Evolutionary conservation across 139 green algal species (phyloP).

Genomic region (Tetradesmus lagerheimii): DNA sequence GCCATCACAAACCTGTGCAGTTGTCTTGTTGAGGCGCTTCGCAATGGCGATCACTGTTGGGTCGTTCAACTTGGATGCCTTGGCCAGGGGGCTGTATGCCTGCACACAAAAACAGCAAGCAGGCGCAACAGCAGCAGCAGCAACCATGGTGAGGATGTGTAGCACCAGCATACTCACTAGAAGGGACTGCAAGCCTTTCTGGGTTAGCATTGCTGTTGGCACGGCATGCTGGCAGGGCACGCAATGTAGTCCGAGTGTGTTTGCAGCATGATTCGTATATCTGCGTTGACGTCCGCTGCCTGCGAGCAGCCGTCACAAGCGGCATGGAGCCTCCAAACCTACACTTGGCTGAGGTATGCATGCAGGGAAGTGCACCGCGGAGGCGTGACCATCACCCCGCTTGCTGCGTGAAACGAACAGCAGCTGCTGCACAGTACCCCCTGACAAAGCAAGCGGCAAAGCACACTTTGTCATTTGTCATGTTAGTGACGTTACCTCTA

Average conservation of each 20-base stretch:
- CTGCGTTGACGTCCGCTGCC: too few relatives aligned
- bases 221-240: too few relatives aligned
- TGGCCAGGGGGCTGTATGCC: conserved; percentile 59
- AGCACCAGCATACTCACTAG: too few relatives aligned
- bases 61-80: conserved; percentile 46
- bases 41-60: conserved; percentile 46
- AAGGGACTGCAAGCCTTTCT: too few relatives aligned
- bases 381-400: background rate
- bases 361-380: background rate
- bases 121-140: background rate
- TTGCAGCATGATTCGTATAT: too few relatives aligned
- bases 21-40: conserved; percentile 44
- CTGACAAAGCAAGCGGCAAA: too few relatives aligned
- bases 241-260: too few relatives aligned
- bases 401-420: background rate
- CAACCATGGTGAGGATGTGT: background rate
- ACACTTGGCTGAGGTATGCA: background rate
- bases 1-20: conserved; percentile 57
- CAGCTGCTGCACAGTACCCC: background rate
- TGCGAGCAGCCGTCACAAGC: too few relatives aligned
- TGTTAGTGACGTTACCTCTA: conserved; percentile 54
- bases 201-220: too few relatives aligned
- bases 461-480: background rate
- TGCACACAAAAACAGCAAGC: conserved; percentile 22
- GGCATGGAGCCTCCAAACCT: background rate